Percentiles rank a stretch among this genome's conserved stretches.
Conservation (phyloP, 208 protist genomes). For the Leishmania major region DNA sequence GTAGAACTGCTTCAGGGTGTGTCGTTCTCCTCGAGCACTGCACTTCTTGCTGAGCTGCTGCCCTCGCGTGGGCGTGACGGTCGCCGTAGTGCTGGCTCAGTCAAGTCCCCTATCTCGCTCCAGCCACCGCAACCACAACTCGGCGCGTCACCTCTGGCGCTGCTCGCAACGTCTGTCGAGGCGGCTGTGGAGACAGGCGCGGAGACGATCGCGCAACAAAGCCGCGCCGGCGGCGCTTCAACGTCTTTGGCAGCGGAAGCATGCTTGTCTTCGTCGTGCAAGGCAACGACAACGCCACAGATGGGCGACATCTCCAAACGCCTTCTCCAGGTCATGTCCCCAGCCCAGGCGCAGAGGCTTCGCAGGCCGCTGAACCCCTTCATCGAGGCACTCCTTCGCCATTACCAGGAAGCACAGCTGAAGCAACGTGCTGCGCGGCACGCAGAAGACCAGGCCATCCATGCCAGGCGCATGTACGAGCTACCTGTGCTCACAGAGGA, state of each 20-base stretch:
- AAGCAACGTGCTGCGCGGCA: constrained; percentile 20
- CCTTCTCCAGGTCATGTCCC: constrained; percentile 20
- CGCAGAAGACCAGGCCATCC: constrained; percentile 21
- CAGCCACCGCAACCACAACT: not conserved
- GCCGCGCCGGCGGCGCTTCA: not conserved
- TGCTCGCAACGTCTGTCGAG: not conserved
- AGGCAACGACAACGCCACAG: not conserved
- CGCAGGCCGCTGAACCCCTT: constrained; percentile 22
- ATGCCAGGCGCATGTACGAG: constrained; percentile 27
- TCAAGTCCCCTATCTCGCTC: not conserved
- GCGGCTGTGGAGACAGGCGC: not conserved
- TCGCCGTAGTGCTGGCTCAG: not conserved
- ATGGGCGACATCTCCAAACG: not conserved
- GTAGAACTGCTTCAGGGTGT: constrained; percentile 4
- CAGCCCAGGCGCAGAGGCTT: constrained; percentile 15
- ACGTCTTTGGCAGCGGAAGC: not conserved
- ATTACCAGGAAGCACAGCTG: constrained; percentile 12
- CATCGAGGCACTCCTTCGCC: constrained; percentile 23
- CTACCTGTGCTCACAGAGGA: constrained; percentile 30
- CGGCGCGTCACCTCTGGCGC: not conserved
- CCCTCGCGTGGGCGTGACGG: not conserved
- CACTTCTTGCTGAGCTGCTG: not conserved
- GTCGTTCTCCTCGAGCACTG: not conserved
- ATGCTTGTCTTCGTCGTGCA: not conserved
- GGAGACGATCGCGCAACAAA: not conserved